A percentile compares a stretch with the other conserved stretches of the same genome.
phyloP scores from a whole-genome alignment of 306 rosid genomes.

The Rubus idaeus region DNA sequence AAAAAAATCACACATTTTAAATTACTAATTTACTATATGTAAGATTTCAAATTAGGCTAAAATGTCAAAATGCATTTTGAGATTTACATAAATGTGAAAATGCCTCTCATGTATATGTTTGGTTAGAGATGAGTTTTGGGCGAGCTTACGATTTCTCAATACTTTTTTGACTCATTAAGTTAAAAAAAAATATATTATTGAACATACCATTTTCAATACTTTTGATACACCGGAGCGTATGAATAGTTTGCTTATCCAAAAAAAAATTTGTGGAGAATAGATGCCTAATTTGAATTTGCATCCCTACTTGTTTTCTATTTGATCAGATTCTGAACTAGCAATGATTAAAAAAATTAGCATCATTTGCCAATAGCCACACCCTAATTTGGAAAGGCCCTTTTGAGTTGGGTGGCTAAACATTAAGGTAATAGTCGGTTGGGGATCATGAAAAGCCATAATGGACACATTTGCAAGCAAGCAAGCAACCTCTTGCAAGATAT shows the following conservation, averaged over 20 bases:
- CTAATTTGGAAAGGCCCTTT: neutral
- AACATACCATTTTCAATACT: no score
- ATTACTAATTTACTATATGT: no score
- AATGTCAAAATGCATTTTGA: no score
- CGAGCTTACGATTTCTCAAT: no score
- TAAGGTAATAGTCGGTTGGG: slow-evolving; percentile 13
- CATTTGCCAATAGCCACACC: slow-evolving; percentile 8
- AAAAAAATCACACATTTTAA: no score
- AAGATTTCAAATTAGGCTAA: no score
- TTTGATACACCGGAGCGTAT: no score
- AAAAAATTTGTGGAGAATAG: neutral
- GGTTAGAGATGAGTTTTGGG: no score
- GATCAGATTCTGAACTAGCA: neutral
- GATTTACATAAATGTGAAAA: no score
- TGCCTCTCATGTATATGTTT: no score
- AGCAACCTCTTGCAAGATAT: slow-evolving; percentile 39
- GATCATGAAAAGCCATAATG: slow-evolving; percentile 31
- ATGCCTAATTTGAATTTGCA: no score
- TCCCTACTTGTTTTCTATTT: neutral
- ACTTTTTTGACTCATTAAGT: neutral
- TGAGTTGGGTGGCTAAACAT: slow-evolving; percentile 10
- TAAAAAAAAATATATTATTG: neutral
- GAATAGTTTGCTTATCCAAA: neutral
- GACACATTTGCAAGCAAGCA: slow-evolving; percentile 24
- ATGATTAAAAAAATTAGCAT: slow-evolving; percentile 15